A percentile compares a stretch with the other conserved stretches of the same genome.
Evolutionary conservation across 257 asterid genomes (phyloP).

Genomic region (Prunella vulgaris): DNA sequence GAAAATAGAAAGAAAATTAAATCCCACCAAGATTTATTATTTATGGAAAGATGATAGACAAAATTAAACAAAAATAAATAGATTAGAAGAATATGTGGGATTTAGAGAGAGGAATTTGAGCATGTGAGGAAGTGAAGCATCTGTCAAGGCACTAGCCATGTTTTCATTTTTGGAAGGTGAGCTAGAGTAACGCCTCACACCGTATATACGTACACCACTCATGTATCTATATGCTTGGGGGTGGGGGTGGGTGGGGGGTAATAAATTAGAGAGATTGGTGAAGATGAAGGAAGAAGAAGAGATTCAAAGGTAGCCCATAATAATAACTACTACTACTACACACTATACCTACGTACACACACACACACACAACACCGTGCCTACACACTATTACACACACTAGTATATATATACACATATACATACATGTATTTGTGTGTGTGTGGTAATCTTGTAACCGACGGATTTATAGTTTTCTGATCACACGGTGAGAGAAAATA

Average conservation of each 20-base stretch:
- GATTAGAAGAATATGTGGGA: constrained; percentile 24
- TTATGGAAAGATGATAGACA: background rate
- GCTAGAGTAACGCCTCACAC: constrained; percentile 37
- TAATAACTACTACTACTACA: background rate
- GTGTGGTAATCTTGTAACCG: constrained; percentile 30
- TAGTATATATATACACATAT: too few relatives aligned
- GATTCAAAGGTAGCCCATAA: constrained; percentile 29
- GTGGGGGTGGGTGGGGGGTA: constrained; percentile 31
- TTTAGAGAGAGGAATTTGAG: constrained; percentile 26
- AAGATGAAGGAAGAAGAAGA: constrained; percentile 6
- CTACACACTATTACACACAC: too few relatives aligned
- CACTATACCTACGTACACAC: too few relatives aligned
- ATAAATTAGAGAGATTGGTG: constrained; percentile 41
- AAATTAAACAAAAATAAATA: background rate
- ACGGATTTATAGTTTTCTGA: constrained; percentile 50
- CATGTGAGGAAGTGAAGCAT: constrained; percentile 26
- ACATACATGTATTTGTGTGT: too few relatives aligned
- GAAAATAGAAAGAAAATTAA: background rate
- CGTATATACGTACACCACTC: constrained; percentile 12
- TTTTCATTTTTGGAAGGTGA: constrained; percentile 30
- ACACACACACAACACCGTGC: too few relatives aligned
- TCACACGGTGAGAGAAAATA: constrained; percentile 33
- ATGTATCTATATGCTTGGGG: background rate
- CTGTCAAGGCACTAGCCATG: constrained; percentile 46
- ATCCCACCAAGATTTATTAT: background rate